Base-by-base conservation (phyloP, 2,329 filamentous ascomycete species). In the Penicillium sp. region DNA sequence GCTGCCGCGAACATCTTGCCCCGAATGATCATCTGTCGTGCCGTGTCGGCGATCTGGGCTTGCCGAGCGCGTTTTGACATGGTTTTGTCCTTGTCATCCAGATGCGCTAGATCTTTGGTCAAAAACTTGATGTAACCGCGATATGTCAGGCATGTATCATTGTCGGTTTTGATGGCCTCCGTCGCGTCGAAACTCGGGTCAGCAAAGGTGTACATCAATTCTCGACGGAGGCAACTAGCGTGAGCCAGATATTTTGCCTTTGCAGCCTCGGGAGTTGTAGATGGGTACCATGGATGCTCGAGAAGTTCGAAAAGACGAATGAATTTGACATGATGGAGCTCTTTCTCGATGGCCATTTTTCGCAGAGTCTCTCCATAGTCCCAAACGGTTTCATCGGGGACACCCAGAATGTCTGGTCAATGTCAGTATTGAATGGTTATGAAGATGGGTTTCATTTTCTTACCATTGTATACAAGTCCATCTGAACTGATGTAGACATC, bases 401-500 rank as follows among this genome's bases (percentile, higher is more conserved):
- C 66, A 4, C 67, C 66, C 2, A 75, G 57, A 0, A 75, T 59
- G 53, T 74, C 72, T 63, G 8, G 2, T 3, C 2, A 2, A 29
- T 8, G 10, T 35, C 21, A 47, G 34, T 43, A 34, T 26, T 9
- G 8, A n/a, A 3, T 24, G 6, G 0, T 26, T n/a, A 1, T 17
- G 4, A 12, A 7, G 0, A 17, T 8, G 3, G 0, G 2, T 15
- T 1, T 10, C 5, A 3, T 29, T 5, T 21, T 33, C 43, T 32
- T 49, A 64, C 62, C 61, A 49, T 69, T 69, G 47, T 67, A 74
- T 2, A 73, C 67, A 2, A 73, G 61, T 0, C 72, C 72, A 48
- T 75, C 72, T 0, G 72, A 72, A 29, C 65, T 67, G 34, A 75
- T 72, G 47, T 67, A 62, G 2, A 73, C 59, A 34, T 70, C 60